A percentile compares a stretch with the other conserved stretches of the same genome.
Conservation (phyloP, 2,329 filamentous ascomycete species). For the Xylariaceae sp. region DNA sequence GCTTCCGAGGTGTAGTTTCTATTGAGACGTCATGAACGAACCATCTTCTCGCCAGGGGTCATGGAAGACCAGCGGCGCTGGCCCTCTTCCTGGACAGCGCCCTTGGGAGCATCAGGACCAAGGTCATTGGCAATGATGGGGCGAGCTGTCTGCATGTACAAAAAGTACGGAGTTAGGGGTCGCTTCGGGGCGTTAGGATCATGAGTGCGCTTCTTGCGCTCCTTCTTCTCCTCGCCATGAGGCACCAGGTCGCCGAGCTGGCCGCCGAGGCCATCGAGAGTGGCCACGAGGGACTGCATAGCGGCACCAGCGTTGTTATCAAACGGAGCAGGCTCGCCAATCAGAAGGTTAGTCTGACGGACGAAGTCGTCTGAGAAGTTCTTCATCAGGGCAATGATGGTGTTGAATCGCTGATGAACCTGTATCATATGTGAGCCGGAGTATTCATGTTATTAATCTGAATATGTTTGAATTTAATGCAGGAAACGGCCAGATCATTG, state of each 20-base stretch:
- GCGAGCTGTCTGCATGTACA: conserved; percentile 87
- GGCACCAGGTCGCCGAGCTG: conserved; percentile 45
- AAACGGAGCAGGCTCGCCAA: conserved; percentile 58
- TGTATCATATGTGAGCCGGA: conserved; percentile 31
- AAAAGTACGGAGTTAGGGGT: conserved; percentile 88
- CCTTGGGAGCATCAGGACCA: conserved; percentile 71
- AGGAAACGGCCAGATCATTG: too few species aligned
- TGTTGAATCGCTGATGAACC: conserved; percentile 74
- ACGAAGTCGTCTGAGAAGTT: conserved; percentile 80
- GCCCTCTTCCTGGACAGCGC: conserved; percentile 82
- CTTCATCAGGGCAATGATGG: conserved; percentile 74
- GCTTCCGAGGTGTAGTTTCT: neutral
- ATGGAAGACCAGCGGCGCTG: conserved; percentile 82
- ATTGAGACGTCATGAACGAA: conserved; percentile 34
- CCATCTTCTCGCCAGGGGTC: conserved; percentile 63
- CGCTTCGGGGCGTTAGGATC: conserved; percentile 95
- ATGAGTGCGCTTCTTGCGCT: conserved; percentile 80
- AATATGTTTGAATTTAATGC: too few species aligned
- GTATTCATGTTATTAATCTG: neutral
- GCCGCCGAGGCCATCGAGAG: conserved; percentile 49
- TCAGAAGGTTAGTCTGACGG: conserved; percentile 79
- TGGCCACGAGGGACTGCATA: conserved; percentile 40
- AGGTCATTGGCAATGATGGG: conserved; percentile 77
- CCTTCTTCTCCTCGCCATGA: conserved; percentile 68
- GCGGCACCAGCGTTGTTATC: conserved; percentile 41